These are phyloP conservation scores for Dendrocalamus latiflorus DNA, from an alignment of 202 grass and related monocot species.

Conservation along the genomic window DNA sequence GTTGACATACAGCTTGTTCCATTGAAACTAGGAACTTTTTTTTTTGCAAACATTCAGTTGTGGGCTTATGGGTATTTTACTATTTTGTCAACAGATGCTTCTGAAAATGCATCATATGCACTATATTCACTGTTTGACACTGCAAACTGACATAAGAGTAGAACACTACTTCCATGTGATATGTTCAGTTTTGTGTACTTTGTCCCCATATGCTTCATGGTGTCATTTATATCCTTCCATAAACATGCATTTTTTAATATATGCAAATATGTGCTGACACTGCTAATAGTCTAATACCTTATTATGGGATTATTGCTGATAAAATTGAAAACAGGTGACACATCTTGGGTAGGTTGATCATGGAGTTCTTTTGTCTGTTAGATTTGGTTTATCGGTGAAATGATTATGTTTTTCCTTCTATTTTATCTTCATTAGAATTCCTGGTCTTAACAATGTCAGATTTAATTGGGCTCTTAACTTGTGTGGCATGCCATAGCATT, in stretches of 20 bases:
- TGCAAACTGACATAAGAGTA: neutral
- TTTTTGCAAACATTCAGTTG: neutral
- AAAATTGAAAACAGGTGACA: neutral
- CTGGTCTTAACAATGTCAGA: conserved; percentile 7
- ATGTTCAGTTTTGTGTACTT: neutral
- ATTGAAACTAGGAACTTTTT: neutral
- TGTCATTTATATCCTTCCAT: neutral
- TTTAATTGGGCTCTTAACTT: conserved; percentile 7
- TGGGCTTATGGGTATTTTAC: neutral
- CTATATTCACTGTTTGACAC: neutral
- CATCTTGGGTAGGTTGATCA: neutral
- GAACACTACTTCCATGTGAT: neutral
- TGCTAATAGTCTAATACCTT: neutral
- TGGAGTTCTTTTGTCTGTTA: conserved; percentile 8
- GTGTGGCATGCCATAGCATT: neutral
- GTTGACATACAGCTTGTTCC: neutral
- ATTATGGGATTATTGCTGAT: neutral
- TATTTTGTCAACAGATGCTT: conserved; percentile 17
- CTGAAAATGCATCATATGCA: neutral
- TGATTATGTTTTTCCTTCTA: neutral
- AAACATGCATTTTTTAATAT: neutral
- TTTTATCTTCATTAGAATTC: neutral
- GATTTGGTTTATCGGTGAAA: neutral
- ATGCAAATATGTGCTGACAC: neutral
- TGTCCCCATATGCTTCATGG: neutral